Conservation (phyloP, 2,329 filamentous ascomycete genomes). For the Colletotrichum paranaense region DNA sequence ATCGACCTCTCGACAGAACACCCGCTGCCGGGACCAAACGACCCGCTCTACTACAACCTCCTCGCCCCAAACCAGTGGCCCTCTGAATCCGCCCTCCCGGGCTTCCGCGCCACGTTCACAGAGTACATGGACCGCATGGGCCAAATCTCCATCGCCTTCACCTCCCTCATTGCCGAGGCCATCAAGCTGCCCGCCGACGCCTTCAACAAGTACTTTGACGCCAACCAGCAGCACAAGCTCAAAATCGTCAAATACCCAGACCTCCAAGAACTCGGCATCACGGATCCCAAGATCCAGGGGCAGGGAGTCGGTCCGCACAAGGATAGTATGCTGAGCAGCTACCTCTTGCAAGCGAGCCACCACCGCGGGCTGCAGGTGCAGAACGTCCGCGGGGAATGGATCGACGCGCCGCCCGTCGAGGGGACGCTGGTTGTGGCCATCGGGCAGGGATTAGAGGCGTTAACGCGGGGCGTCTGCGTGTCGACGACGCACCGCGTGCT, state of each 20-base stretch:
- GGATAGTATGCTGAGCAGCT: slow-evolving; percentile 85
- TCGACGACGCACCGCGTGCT: slow-evolving; percentile 86
- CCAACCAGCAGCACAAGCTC: slow-evolving; percentile 83
- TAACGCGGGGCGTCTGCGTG: slow-evolving; percentile 85
- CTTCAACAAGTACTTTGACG: slow-evolving; percentile 83
- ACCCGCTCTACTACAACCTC: slow-evolving; percentile 80
- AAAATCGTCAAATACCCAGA: slow-evolving; percentile 93
- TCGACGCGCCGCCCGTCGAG: slow-evolving; percentile 80
- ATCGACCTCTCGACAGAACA: slow-evolving; percentile 88
- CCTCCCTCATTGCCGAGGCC: slow-evolving; percentile 85
- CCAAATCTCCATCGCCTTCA: slow-evolving; percentile 78
- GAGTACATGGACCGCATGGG: slow-evolving; percentile 85
- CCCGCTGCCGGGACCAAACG: slow-evolving; percentile 67
- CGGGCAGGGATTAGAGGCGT: slow-evolving; percentile 86
- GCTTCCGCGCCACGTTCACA: slow-evolving; percentile 75
- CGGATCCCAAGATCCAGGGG: slow-evolving; percentile 49
- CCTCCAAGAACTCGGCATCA: slow-evolving; percentile 65
- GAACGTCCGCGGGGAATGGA: slow-evolving; percentile 81
- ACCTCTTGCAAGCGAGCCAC: slow-evolving; percentile 82
- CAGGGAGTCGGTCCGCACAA: slow-evolving; percentile 84
- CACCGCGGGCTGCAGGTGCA: slow-evolving; percentile 86
- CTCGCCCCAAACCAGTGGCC: slow-evolving; percentile 87
- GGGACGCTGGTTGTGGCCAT: slow-evolving; percentile 89
- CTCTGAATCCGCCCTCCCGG: slow-evolving; percentile 67
- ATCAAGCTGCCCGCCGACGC: slow-evolving; percentile 76